Evolutionary conservation across 768 basidiomycete genomes (phyloP).

Genomic region (Floccularia luteovirens): DNA sequence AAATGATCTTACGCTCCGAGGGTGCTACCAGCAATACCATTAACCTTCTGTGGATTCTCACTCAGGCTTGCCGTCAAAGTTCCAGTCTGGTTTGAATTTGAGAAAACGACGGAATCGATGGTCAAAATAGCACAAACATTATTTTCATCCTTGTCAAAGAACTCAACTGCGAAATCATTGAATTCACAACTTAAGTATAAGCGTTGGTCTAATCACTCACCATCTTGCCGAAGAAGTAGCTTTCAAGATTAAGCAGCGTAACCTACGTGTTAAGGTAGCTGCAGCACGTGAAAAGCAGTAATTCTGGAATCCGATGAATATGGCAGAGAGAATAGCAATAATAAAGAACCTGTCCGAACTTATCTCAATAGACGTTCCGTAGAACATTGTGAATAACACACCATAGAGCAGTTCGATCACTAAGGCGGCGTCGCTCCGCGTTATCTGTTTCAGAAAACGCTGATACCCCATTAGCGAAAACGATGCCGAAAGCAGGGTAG

Average conservation of each 20-base stretch:
- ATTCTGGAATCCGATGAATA: constrained; percentile 51
- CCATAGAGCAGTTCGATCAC: constrained; percentile 60
- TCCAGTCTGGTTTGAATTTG: constrained; percentile 42
- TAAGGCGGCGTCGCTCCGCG: constrained; percentile 33
- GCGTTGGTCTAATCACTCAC: constrained; percentile 31
- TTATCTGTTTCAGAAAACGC: constrained; percentile 32
- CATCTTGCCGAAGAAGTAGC: constrained; percentile 75
- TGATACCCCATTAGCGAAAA: constrained; percentile 45
- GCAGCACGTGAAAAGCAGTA: constrained; percentile 53
- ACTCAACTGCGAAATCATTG: constrained; percentile 40
- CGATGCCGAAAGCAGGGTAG: constrained; percentile 55
- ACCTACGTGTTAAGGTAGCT: constrained; percentile 49
- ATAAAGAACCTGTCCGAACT: constrained; percentile 49
- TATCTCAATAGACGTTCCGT: constrained; percentile 3
- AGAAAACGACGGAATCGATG: not conserved
- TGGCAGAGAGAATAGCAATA: constrained; percentile 52
- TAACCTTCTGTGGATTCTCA: constrained; percentile 76
- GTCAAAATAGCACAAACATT: constrained; percentile 26
- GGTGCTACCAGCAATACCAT: constrained; percentile 73
- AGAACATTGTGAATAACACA: constrained; percentile 13
- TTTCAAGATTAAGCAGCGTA: constrained; percentile 57
- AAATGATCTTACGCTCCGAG: constrained; percentile 50
- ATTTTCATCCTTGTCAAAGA: constrained; percentile 74
- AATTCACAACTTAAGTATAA: not conserved
- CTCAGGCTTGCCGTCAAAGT: constrained; percentile 62